Conservation (phyloP, 139 green algal genomes). For the Haematococcus sp. region DNA sequence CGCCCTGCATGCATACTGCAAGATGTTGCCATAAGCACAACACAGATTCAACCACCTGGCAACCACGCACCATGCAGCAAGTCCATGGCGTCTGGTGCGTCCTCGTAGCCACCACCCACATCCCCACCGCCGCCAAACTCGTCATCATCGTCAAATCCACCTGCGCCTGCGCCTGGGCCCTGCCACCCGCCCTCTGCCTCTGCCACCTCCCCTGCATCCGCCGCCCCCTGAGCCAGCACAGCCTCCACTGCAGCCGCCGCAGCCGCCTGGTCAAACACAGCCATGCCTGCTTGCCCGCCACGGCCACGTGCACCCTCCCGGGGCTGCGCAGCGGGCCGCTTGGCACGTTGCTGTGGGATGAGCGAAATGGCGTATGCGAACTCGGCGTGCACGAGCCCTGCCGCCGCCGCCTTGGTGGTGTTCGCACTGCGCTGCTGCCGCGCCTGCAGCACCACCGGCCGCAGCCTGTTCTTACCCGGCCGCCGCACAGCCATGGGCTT, state of each 20-base stretch:
- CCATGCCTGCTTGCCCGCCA: background rate
- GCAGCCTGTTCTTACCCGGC: conserved; percentile 4
- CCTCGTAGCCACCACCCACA: background rate
- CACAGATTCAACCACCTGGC: too few species aligned
- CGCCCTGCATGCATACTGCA: background rate
- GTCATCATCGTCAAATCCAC: conserved; percentile 5
- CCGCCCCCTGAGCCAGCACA: background rate
- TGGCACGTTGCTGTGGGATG: conserved; percentile 1
- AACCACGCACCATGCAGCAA: background rate
- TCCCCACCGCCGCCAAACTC: background rate
- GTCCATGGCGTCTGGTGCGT: background rate
- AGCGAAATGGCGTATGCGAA: conserved; percentile 35
- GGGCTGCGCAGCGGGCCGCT: background rate
- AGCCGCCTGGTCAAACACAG: conserved; percentile 38
- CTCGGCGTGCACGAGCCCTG: conserved; percentile 23
- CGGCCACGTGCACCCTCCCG: background rate
- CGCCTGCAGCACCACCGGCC: conserved; percentile 1
- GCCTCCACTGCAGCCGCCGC: conserved; percentile 27
- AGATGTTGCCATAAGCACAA: background rate
- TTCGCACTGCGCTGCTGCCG: background rate
- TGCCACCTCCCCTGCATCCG: conserved; percentile 4
- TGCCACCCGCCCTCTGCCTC: background rate
- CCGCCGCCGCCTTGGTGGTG: background rate
- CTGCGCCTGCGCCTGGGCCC: background rate
- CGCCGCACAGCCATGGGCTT: conserved; percentile 53